Conservation (phyloP, 768 basidiomycete genomes). For the Ephemerocybe angulata region DNA sequence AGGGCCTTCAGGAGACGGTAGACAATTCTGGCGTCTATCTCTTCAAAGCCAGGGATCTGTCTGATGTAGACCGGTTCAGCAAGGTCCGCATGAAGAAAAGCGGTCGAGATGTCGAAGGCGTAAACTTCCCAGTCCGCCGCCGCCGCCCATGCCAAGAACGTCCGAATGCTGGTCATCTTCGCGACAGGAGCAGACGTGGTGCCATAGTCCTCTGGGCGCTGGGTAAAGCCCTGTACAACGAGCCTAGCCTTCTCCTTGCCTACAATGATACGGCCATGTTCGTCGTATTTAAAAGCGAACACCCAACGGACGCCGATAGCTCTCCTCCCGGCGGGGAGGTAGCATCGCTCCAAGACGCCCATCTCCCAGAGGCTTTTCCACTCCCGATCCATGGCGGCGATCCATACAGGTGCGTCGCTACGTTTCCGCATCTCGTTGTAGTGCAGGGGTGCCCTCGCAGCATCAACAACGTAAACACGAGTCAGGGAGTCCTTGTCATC, state of each 20-base stretch:
- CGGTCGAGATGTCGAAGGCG: slow-evolving; percentile 25
- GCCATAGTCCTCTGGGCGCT: slow-evolving; percentile 31
- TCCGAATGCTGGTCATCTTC: slow-evolving; percentile 18
- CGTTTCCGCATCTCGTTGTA: too few species aligned
- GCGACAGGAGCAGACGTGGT: slow-evolving; percentile 32
- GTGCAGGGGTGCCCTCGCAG: too few species aligned
- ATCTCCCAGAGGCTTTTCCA: slow-evolving; percentile 13
- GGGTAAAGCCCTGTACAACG: slow-evolving; percentile 24
- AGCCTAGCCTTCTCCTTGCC: slow-evolving; percentile 26
- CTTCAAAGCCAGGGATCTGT: slow-evolving; percentile 18
- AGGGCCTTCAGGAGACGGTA: slow-evolving; percentile 19
- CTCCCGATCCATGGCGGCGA: slow-evolving; percentile 21
- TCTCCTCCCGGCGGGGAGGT: slow-evolving; percentile 22
- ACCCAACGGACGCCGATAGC: slow-evolving; percentile 33
- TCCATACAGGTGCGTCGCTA: too few species aligned
- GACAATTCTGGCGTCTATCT: slow-evolving; percentile 7
- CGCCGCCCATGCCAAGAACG: slow-evolving; percentile 23
- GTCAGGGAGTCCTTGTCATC: too few species aligned
- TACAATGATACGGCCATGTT: slow-evolving; percentile 27
- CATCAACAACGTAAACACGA: too few species aligned
- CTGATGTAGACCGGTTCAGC: slow-evolving; percentile 17
- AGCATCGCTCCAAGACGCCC: slow-evolving; percentile 24
- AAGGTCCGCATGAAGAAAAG: slow-evolving; percentile 21
- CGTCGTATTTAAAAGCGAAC: slow-evolving; percentile 34
- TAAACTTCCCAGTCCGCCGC: slow-evolving; percentile 19